A percentile compares a stretch with the other conserved stretches of the same genome.
phyloP scores from a whole-genome alignment of 2,329 filamentous ascomycete species.

The Gaeumannomyces tritici region DNA sequence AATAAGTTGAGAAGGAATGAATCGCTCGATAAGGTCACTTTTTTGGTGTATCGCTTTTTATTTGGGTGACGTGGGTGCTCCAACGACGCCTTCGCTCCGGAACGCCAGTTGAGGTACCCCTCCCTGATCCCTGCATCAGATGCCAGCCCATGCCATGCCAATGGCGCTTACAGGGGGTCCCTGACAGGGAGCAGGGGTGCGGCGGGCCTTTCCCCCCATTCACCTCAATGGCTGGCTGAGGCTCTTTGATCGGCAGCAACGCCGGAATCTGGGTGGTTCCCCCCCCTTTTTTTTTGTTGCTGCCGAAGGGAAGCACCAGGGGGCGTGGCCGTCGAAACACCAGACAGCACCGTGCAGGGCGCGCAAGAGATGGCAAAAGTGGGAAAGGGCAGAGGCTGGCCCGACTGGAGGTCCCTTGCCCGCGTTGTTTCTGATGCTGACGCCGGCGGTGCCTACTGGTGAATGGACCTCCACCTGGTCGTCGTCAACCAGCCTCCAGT shows the following conservation, averaged over 20 bases:
- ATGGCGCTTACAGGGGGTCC: background rate
- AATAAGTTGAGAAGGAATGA: no score
- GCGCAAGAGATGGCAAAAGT: background rate
- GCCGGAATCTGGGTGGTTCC: background rate
- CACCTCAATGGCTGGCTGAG: background rate
- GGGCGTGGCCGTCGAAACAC: background rate
- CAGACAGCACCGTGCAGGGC: background rate
- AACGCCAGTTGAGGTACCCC: background rate
- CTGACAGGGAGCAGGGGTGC: background rate
- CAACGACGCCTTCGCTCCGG: background rate
- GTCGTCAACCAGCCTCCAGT: constrained; percentile 7
- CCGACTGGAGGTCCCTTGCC: background rate
- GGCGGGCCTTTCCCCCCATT: background rate
- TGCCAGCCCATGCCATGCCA: background rate
- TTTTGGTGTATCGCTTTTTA: no score
- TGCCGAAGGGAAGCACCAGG: background rate
- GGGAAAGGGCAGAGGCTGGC: background rate
- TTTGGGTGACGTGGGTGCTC: no score
- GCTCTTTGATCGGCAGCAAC: background rate
- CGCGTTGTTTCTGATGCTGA: background rate
- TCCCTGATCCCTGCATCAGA: background rate
- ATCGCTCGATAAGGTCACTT: no score
- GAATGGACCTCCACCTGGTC: background rate
- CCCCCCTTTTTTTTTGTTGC: background rate
- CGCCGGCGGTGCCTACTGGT: background rate